Base-by-base conservation (phyloP, 202 grass and related monocot species). In the Dendrocalamus latiflorus region DNA sequence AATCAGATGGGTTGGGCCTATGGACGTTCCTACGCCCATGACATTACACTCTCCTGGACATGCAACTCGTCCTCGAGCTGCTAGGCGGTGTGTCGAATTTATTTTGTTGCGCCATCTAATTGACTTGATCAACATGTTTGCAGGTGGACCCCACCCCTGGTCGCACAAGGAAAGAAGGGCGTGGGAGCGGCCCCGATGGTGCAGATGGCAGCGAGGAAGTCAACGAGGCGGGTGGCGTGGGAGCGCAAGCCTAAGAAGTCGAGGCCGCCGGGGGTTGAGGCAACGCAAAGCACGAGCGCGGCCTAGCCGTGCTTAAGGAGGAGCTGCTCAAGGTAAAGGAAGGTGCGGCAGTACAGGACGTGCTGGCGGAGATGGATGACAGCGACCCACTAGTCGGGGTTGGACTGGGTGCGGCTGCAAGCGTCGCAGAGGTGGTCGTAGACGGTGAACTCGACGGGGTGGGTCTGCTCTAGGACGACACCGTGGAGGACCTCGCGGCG, bases 251-350 rank as follows among this genome's bases (percentile, higher is more conserved):
- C 74, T 79, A 86, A 88, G 63, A 91, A 80, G 73, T 91, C 90
- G 9, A 91, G 75, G 13, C 88, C 84, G 20, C 62, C 68, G 39
- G 39, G 39, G 7, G 39, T 8, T 1, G 39, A 41, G 39, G 7
- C 78, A 39, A 88, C 28, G 51, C 86, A 86, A 36, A 44, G 10
- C 10, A 10, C 42, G 42, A 12, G 1, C 10, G 10, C 2, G 42
- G 42, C 42, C 2, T 10, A 0, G 42, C 70, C 70, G 60, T 90
- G 83, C 59, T 17, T 55, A 49, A 83, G 28, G 41, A 90, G 43
- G 30, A 62, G 80, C 80, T 89, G 90, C 60, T 92, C 84, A 41
- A 89, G 80, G 76, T 89, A 74, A 65, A 92, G 44, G 42, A 92
- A 63, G 24, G 80, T 87, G 80, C 90, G 87, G 75, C 84, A 76